Evolutionary conservation across 352 stramenopile species (phyloP).

Genomic region (Phytopythium kandeliae): DNA sequence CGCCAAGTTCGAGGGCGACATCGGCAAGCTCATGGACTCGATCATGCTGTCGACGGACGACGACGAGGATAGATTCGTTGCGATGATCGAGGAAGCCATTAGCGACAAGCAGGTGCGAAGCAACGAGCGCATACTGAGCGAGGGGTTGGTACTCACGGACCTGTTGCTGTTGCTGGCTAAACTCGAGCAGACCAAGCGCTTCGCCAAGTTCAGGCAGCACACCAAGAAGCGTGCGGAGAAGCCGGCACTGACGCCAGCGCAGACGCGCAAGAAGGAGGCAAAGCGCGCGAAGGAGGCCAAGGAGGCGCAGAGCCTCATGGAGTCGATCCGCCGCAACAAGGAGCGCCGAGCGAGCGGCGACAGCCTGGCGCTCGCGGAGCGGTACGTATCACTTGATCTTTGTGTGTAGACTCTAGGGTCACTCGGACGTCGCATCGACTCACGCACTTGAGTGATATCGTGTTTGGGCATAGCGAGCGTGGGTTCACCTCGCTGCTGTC

Average conservation of each 20-base stretch:
- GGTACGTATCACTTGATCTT: slow-evolving; percentile 13
- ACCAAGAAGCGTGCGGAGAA: slow-evolving; percentile 32
- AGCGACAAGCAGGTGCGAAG: slow-evolving; percentile 18
- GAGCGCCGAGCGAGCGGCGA: slow-evolving; percentile 24
- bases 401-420: too few relatives aligned
- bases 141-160: neutral
- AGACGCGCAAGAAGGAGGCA: slow-evolving; percentile 37
- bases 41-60: slow-evolving; percentile 87
- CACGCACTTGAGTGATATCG: slow-evolving; percentile 1
- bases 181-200: slow-evolving; percentile 20
- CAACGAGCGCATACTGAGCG: too few relatives aligned
- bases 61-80: slow-evolving; percentile 57
- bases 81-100: slow-evolving; percentile 66
- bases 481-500: slow-evolving; percentile 54
- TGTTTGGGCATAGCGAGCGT: slow-evolving; percentile 28
- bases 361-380: slow-evolving; percentile 32
- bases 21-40: slow-evolving; percentile 72
- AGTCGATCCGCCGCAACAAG: slow-evolving; percentile 53
- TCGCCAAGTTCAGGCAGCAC: slow-evolving; percentile 41
- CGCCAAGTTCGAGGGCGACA: slow-evolving; percentile 68
- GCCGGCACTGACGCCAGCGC: slow-evolving; percentile 20
- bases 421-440: neutral
- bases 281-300: slow-evolving; percentile 55
- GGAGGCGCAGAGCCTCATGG: slow-evolving; percentile 58
- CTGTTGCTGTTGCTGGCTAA: neutral